phyloP scores from a whole-genome alignment of 1,139 yeast species.

The Yamadazyma epiphylla region DNA sequence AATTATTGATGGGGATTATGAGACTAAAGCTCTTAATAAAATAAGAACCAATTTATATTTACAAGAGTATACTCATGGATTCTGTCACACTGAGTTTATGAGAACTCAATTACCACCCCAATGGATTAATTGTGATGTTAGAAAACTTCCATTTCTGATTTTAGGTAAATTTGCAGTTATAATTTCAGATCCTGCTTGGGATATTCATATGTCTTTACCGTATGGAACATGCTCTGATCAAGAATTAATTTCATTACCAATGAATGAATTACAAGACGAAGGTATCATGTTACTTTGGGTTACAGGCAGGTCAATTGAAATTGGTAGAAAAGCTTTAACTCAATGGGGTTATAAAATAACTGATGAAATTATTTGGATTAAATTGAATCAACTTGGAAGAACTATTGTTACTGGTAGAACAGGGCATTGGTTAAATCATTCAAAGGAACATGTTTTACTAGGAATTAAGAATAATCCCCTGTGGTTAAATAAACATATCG shows the following conservation, averaged over 20 bases:
- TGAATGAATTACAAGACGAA: slow-evolving; percentile 70
- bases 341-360: slow-evolving; percentile 80
- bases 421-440: slow-evolving; percentile 95
- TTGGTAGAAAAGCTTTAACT: slow-evolving; percentile 70
- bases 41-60: slow-evolving; percentile 17
- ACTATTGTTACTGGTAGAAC: slow-evolving; percentile 95
- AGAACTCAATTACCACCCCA: slow-evolving; percentile 53
- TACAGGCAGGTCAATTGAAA: slow-evolving; percentile 87
- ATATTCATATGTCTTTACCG: slow-evolving; percentile 77
- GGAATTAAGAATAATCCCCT: slow-evolving; percentile 77
- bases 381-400: slow-evolving; percentile 79
- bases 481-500: slow-evolving; percentile 68
- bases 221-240: slow-evolving; percentile 74
- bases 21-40: slow-evolving; percentile 11
- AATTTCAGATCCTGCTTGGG: slow-evolving; percentile 91
- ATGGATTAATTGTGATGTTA: slow-evolving; percentile 84
- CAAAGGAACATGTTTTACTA: slow-evolving; percentile 84
- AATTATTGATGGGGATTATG: slow-evolving; percentile 3
- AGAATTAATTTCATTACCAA: slow-evolving; percentile 63
- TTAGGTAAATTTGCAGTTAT: slow-evolving; percentile 86
- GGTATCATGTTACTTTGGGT: slow-evolving; percentile 89
- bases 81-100: slow-evolving; percentile 38
- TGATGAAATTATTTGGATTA: slow-evolving; percentile 88
- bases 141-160: slow-evolving; percentile 60
- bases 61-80: slow-evolving; percentile 55